A percentile compares a stretch with the other conserved stretches of the same genome.
Conservation (phyloP, 2,329 filamentous ascomycete species). For the Paracoccidioides lutzii region DNA sequence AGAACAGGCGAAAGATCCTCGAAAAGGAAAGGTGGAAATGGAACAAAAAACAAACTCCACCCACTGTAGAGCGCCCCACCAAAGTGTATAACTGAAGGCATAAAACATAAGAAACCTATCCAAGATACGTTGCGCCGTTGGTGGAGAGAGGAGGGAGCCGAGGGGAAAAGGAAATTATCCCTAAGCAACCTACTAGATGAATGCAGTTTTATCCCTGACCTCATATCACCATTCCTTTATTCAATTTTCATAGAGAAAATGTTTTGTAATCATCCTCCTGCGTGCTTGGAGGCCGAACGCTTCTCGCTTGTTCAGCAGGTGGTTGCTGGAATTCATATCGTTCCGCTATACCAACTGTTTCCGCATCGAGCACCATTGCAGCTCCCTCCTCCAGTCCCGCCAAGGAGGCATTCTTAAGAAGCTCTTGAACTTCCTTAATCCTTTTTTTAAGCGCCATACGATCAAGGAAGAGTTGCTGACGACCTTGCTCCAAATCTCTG, state of each 20-base stretch:
- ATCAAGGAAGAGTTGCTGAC: constrained; percentile 89
- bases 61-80: constrained; percentile 4
- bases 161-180: neutral
- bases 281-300: constrained; percentile 29
- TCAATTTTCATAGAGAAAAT: constrained; percentile 9
- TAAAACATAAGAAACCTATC: neutral
- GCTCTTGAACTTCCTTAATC: constrained; percentile 69
- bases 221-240: too few species aligned
- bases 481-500: constrained; percentile 77
- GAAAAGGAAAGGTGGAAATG: neutral
- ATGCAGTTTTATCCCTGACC: too few species aligned
- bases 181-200: too few species aligned
- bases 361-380: constrained; percentile 23
- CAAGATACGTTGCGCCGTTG: constrained; percentile 1
- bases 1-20: too few species aligned
- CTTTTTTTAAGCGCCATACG: constrained; percentile 79
- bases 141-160: neutral
- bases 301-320: constrained; percentile 18
- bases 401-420: constrained; percentile 38
- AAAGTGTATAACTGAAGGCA: constrained; percentile 1
- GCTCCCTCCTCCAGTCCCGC: constrained; percentile 32
- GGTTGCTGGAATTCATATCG: constrained; percentile 30
- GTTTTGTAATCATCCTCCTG: constrained; percentile 31
- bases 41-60: constrained; percentile 4
- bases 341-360: constrained; percentile 22